Conservation (phyloP, 768 basidiomycete species). For the Daedalea quercina region DNA sequence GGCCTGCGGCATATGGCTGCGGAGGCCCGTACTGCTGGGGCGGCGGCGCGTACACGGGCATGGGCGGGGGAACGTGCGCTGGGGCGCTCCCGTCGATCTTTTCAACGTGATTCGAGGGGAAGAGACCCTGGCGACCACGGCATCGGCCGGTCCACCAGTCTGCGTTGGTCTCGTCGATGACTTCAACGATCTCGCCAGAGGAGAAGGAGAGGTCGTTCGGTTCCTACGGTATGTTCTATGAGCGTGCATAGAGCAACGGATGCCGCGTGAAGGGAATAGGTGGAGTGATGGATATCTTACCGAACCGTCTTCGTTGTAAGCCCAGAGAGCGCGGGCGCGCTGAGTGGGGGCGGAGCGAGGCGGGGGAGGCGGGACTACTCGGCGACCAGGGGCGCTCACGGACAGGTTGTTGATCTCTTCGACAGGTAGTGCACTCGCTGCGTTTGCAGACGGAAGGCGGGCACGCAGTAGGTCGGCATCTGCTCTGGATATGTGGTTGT, state of each 20-base stretch:
- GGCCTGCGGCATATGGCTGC: neutral
- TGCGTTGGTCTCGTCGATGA: slow-evolving; percentile 70
- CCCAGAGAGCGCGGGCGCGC: slow-evolving; percentile 55
- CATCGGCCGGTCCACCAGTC: slow-evolving; percentile 84
- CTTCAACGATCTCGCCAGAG: slow-evolving; percentile 70
- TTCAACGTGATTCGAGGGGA: slow-evolving; percentile 74
- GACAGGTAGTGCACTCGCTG: slow-evolving; percentile 1
- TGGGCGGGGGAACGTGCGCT: slow-evolving; percentile 15
- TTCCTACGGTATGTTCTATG: slow-evolving; percentile 45
- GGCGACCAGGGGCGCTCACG: slow-evolving; percentile 5
- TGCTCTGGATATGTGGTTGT: slow-evolving; percentile 33
- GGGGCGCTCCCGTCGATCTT: slow-evolving; percentile 29
- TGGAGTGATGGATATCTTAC: slow-evolving; percentile 30
- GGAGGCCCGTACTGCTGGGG: too few species aligned
- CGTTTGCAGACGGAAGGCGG: slow-evolving; percentile 24
- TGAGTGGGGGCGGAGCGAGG: slow-evolving; percentile 12
- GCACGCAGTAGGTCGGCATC: slow-evolving; percentile 34
- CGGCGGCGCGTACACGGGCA: slow-evolving; percentile 2
- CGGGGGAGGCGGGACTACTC: slow-evolving; percentile 13
- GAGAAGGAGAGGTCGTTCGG: slow-evolving; percentile 74
- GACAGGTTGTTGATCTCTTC: slow-evolving; percentile 14
- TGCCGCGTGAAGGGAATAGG: too few species aligned
- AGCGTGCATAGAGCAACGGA: too few species aligned
- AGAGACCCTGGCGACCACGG: slow-evolving; percentile 62
- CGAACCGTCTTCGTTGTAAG: slow-evolving; percentile 53